phyloP scores from a whole-genome alignment of 331 rosid genomes.

The Telfairia occidentalis region DNA sequence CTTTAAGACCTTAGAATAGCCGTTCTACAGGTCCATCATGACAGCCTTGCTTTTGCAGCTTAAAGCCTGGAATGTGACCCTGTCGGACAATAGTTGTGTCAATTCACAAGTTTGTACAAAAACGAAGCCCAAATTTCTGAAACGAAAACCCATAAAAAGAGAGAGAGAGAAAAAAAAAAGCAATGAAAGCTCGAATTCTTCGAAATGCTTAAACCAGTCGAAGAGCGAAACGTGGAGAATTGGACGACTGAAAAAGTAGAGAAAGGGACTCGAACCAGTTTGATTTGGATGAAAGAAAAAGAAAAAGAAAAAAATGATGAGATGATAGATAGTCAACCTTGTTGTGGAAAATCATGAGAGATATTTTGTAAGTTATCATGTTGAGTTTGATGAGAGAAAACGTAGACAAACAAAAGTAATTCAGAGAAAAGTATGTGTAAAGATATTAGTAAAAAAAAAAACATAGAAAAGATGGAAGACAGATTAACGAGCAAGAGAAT shows the following conservation, averaged over 20 bases:
- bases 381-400: neutral
- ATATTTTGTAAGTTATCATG: neutral
- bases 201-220: neutral
- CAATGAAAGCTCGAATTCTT: neutral
- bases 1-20: neutral
- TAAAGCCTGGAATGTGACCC: neutral
- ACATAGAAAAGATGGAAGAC: no score
- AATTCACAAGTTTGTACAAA: neutral
- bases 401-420: neutral
- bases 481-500: no score
- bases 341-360: neutral
- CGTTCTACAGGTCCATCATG: neutral
- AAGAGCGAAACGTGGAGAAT: constrained; percentile 10
- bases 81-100: neutral
- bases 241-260: neutral
- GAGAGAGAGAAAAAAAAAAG: neutral
- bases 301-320: neutral
- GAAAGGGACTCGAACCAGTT: neutral
- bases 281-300: neutral
- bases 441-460: neutral
- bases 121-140: neutral
- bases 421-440: neutral
- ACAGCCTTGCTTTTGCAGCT: neutral
- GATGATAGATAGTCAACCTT: neutral
- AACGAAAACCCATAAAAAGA: neutral